Base-by-base conservation (phyloP, 129 eudicot species). In the Centella asiatica region DNA sequence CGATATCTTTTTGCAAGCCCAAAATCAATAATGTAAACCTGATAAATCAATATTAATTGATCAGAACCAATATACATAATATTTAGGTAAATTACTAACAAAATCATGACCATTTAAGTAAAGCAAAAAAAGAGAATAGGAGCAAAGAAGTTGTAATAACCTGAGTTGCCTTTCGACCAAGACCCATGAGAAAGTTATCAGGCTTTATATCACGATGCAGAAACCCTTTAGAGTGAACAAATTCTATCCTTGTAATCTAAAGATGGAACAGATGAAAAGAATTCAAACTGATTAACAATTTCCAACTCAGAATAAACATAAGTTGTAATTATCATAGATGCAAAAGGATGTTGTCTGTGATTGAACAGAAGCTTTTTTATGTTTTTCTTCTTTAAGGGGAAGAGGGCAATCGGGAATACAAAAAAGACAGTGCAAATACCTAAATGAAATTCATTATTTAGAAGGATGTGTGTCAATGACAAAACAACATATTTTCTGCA, bases 1-100 rank as follows among this genome's bases (percentile, higher is more conserved):
- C 96, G 90, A 63, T 87, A 92, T 80, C 99, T 77, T 82, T 92
- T 92, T n/a, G 96, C 99, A 68, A 92, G 95, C 66, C 99, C 99
- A 80, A 92, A 92, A 76, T 92, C 99, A n/a, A 87, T 92, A 57
- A 92, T 76, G 71, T 92, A 92, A 63, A 92, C 99, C 99, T 92
- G 68, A 56, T 51, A 36, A 32, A 27, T 5, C 31, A 69, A 61
- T 0, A 60, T 68, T 50, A 53, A 61, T 37, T 42, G 64, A 66
- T 33, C 15, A 57, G 15, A 20, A 57, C 17, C 32, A 17, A 20
- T 28, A 0, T 10, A 65, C 8, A 65, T 29, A 22, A 13, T 34
- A 53, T 24, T 3, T 11, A 26, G 33, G 25, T 56, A 8, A 2
- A 31, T 14, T 15, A 29, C 11, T 50, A 53, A 69, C 44, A 39